Evolutionary conservation across 208 protist genomes (phyloP), one percentile per base, ranked within the genome.

Genomic region (Kentomonas sorsogonicus): DNA sequence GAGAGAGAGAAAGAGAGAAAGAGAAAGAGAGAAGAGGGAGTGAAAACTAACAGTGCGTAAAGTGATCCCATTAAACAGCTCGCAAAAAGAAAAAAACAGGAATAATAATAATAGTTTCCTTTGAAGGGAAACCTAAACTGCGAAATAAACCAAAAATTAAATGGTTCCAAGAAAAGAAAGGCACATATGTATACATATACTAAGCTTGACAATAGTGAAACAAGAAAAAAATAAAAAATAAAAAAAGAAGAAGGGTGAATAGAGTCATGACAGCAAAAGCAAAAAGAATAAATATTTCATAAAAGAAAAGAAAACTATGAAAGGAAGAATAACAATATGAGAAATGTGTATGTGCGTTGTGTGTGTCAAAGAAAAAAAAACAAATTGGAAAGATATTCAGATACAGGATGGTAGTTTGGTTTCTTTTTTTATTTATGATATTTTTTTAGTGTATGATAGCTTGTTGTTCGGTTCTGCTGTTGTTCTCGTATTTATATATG

Each of bases 101-200:
- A 65, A 30, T 11, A 56, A 39, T 26, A 52, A 52, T 27, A 52
- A 29, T n/a, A 31, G 33, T 1, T 11, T 9, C 9, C 22, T 6
- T 44, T 3, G 34, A 31, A 10, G 33, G 10, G 30, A 10, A 15
- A 39, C 20, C 27, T 39, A 27, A 36, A 47, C 31, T 33, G 15
- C n/a, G 36, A 39, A 16, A 34, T 26, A 0, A 44, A 40, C 18
- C 18, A 46, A 22, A 7, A 46, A 22, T n/a, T 26, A 22, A 25
- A 46, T 22, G 5, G 20, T 47, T 47, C 25, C 43, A 23, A 44
- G 43, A 60, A 53, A 56, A 47, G 22, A 57, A 44, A 59, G 44
- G 16, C 13, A 40, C 30, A 65, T 25, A 60, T 50, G 29, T 22
- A 30, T 48, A 59, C 1, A 27, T 30, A 51, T 47, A 47, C 50